These are phyloP conservation scores for Corylus heterophylla DNA, from an alignment of 306 rosid genomes.

Conservation along the genomic window DNA sequence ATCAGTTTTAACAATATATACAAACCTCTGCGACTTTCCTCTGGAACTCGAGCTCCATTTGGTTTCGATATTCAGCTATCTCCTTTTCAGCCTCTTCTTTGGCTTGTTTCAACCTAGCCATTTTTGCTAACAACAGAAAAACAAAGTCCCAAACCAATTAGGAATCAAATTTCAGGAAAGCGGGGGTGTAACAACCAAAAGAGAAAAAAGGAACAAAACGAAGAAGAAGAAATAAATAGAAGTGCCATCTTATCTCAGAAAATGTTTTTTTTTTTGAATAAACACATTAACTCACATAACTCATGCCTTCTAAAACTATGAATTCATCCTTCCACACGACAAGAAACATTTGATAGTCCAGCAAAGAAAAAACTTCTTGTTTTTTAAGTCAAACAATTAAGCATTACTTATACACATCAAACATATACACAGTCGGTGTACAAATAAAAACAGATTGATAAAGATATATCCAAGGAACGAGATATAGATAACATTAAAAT, in stretches of 20 bases:
- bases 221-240: background rate
- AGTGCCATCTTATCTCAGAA: background rate
- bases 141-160: constrained; percentile 18
- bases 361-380: background rate
- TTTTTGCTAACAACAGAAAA: constrained; percentile 56
- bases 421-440: background rate
- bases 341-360: background rate
- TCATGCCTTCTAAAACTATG: constrained; percentile 3
- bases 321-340: constrained; percentile 1
- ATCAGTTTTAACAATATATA: constrained; percentile 6
- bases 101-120: constrained; percentile 91
- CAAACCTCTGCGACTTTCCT: constrained; percentile 72
- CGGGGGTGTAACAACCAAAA: background rate
- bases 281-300: background rate
- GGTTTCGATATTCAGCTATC: constrained; percentile 75
- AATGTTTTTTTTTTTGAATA: background rate
- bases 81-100: constrained; percentile 93
- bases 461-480: background rate
- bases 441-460: background rate
- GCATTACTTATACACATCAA: background rate
- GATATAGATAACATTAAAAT: constrained; percentile 5
- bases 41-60: constrained; percentile 78
- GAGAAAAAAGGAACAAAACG: background rate
- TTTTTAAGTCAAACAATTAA: background rate
- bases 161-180: constrained; percentile 8